Evolutionary conservation across 345 rosid genomes (phyloP), one percentile per base, ranked within the genome.

Genomic region (Eucalyptus cloeziana): DNA sequence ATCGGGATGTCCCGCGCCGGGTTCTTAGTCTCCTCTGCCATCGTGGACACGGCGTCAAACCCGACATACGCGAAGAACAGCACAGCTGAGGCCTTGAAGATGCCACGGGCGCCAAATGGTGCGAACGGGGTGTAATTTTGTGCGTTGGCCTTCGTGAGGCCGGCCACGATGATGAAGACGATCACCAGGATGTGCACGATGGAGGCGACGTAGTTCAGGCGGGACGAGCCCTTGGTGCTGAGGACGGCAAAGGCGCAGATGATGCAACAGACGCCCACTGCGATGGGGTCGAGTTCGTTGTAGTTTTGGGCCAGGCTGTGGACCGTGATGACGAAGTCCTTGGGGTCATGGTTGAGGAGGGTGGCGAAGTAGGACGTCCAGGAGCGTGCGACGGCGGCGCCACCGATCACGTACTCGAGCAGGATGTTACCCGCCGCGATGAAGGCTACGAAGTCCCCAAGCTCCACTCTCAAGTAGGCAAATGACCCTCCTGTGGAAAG

Each of bases 281-380:
- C 93, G 15, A 93, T 90, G 5, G 94, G 94, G 80, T 93, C 94
- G 16, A 93, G 94, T 47, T 89, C 89, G 76, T 89, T 89, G 87
- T 91, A 92, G 54, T 90, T 92, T 1, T 88, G 58, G 4, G 94
- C 52, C 7, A 93, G 87, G 69, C 91, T 81, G 30, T 92, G 88
- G 24, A 90, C 93, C 69, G 90, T 88, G 90, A 95, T 90, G 11
- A 96, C 94, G 71, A 97, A 94, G 87, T 89, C 92, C 30, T 93
- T 86, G 6, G 98, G 95, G 0, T 91, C 33, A 7, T 89, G 95
- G 91, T 96, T 95, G 92, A 94, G 92, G 89, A 97, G 93, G 14
- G 99, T 94, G 52, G 99, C 97, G 30, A 95, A 95, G 92, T 97
- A 96, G 13, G 97, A 95, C 86, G 98, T 96, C 98, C 97, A 97